These are phyloP conservation scores for Septoria petroselini DNA, from an alignment of 2,329 filamentous ascomycete genomes.

Conservation along the genomic window DNA sequence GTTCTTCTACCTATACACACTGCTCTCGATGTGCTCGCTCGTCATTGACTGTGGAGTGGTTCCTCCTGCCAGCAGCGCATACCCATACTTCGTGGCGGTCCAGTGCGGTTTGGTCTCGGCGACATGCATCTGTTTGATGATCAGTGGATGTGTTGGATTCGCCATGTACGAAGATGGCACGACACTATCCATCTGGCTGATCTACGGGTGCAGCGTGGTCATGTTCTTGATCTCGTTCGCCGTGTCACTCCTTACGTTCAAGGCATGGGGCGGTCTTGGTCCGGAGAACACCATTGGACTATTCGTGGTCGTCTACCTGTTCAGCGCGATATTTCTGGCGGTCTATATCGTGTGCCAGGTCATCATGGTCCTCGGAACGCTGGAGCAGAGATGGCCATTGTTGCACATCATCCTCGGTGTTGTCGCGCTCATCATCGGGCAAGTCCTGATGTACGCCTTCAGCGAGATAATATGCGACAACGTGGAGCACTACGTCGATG, in stretches of 20 bases:
- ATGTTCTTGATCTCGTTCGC: conserved; percentile 87
- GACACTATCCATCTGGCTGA: conserved; percentile 85
- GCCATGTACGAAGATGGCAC: conserved; percentile 98
- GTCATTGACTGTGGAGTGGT: conserved; percentile 90
- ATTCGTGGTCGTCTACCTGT: conserved; percentile 86
- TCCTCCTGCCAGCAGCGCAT: conserved; percentile 73
- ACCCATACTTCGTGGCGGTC: conserved; percentile 85
- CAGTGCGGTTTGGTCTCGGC: conserved; percentile 84
- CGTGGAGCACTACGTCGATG: conserved; percentile 89
- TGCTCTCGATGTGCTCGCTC: conserved; percentile 82
- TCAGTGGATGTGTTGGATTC: conserved; percentile 98
- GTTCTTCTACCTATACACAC: conserved; percentile 97
- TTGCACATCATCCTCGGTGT: conserved; percentile 87
- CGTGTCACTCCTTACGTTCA: conserved; percentile 88
- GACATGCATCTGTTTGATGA: conserved; percentile 80
- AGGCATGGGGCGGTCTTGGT: conserved; percentile 79
- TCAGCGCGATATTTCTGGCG: conserved; percentile 82
- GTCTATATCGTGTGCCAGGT: conserved; percentile 87
- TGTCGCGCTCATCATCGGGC: conserved; percentile 86
- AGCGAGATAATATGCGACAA: conserved; percentile 79
- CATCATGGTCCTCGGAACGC: conserved; percentile 79
- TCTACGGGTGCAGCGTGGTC: conserved; percentile 70
- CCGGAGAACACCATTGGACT: conserved; percentile 84
- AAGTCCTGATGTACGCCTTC: conserved; percentile 89
- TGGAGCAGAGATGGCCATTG: conserved; percentile 93